Conservation (phyloP, 306 rosid species). For the Erythrophleum fordii region DNA sequence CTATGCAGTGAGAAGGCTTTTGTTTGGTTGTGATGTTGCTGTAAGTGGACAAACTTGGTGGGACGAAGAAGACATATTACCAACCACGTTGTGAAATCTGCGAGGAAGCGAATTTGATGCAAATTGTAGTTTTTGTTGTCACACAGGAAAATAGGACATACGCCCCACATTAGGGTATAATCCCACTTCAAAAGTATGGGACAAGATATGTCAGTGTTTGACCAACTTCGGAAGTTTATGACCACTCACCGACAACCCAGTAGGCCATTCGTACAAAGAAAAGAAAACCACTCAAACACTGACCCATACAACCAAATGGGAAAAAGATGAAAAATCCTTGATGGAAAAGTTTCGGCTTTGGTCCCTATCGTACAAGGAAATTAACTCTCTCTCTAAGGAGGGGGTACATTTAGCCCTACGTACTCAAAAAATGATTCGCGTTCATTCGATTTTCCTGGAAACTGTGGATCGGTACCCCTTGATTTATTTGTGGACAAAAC, state of each 20-base stretch:
- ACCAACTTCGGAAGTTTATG: slow-evolving; percentile 23
- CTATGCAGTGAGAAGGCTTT: background rate
- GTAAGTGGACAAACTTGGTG: background rate
- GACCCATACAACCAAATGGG: background rate
- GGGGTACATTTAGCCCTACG: background rate
- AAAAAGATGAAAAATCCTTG: background rate
- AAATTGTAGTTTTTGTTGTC: slow-evolving; percentile 5
- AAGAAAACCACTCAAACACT: background rate
- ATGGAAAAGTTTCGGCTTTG: too few relatives aligned
- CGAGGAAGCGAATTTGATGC: background rate
- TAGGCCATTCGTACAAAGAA: background rate
- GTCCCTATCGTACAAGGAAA: background rate
- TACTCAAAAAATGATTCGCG: too few relatives aligned
- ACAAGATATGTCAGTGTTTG: slow-evolving; percentile 40
- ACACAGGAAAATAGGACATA: slow-evolving; percentile 31
- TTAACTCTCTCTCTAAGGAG: background rate
- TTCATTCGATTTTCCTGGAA: too few relatives aligned
- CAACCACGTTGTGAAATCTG: slow-evolving; percentile 33
- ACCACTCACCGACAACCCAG: slow-evolving; percentile 42
- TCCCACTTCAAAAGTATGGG: slow-evolving; percentile 15
- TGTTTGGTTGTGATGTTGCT: slow-evolving; percentile 20
- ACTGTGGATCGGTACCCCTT: too few relatives aligned
- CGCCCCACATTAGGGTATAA: slow-evolving; percentile 29
- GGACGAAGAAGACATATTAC: slow-evolving; percentile 42
- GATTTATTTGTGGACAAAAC: background rate